Base-by-base conservation (phyloP, 306 rosid species). In the Myrica gale region DNA sequence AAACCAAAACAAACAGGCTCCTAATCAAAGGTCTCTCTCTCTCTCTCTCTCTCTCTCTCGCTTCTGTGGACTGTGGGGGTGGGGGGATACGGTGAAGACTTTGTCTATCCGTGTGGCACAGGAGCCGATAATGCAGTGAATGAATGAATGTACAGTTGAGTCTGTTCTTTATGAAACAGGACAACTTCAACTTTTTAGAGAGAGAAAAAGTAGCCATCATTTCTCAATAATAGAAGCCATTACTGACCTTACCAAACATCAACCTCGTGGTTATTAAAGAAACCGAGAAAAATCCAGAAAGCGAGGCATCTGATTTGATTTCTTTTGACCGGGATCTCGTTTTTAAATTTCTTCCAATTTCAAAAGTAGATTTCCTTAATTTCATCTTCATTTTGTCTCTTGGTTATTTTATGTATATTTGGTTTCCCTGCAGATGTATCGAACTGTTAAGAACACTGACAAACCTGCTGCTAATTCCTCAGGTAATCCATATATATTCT, bases 381-480 rank as follows among this genome's bases (percentile, higher is more conserved):
- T 69, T 6, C 48, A 11, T 39, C 7, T 51, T 48, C 21, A 5
- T 15, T 78, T 9, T 47, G 3, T 47, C 45, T 66, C 48, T 73
- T 70, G 48, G 12, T 23, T 53, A 45, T 39, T 78, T 43, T 74
- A 11, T 20, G 70, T 74, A 55, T 41, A 72, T 57, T 71, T 68
- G 69, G 68, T 80, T 78, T 74, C 72, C 8, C 54, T 79, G 78
- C 91, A 91, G 98, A 93, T 93, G 98, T 93, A 90, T 85, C 72
- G 98, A 68, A 93, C 98, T 81, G 97, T 93, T 54, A 93, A 90
- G 87, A 93, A 88, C 82, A 90, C 98, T 77, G 98, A 91, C 91
- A 91, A 87, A 76, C 97, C 91, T 74, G 87, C 89, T 75, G 88
- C 88, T 79, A 32, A 32, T 32, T 90, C 96, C 78, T 88, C 96